Conservation (phyloP, 2,329 filamentous ascomycete genomes). For the Aspergillus pseudoterreus region DNA sequence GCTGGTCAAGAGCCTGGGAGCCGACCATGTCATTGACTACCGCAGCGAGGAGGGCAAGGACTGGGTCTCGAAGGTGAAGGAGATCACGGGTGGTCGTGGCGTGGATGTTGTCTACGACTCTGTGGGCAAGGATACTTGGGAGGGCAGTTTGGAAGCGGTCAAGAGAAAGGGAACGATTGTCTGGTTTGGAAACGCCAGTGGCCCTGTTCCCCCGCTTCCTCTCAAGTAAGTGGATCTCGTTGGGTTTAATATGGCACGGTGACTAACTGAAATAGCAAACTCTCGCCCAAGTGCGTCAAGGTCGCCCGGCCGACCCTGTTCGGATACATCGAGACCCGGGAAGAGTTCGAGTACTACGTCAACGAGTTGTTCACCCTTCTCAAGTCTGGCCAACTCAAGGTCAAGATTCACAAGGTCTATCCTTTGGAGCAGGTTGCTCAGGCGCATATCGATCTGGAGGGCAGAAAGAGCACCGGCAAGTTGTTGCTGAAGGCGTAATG, state of each 20-base stretch:
- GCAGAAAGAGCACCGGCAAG: constrained; percentile 80
- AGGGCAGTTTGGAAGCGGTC: constrained; percentile 68
- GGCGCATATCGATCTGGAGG: constrained; percentile 75
- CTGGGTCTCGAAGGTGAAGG: constrained; percentile 74
- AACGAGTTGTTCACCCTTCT: constrained; percentile 72
- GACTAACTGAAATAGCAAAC: constrained; percentile 25
- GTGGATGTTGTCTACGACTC: constrained; percentile 79
- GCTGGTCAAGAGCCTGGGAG: constrained; percentile 64
- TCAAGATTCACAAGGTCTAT: constrained; percentile 72
- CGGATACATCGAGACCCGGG: constrained; percentile 64
- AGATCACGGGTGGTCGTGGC: constrained; percentile 72
- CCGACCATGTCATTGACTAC: constrained; percentile 70
- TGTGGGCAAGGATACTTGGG: constrained; percentile 81
- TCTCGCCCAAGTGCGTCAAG: constrained; percentile 72
- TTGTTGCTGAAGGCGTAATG: constrained; percentile 64
- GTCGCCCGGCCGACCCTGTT: constrained; percentile 71
- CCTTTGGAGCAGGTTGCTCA: constrained; percentile 66
- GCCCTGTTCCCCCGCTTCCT: constrained; percentile 67
- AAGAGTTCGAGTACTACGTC: constrained; percentile 68
- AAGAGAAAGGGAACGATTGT: constrained; percentile 74
- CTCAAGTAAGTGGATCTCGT: constrained; percentile 49
- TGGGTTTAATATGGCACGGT: not conserved
- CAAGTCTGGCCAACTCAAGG: constrained; percentile 63
- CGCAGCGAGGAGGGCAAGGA: constrained; percentile 81
- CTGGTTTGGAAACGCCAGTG: constrained; percentile 78